Evolutionary conservation across 495 filamentous ascomycete genomes (phyloP), one percentile per base, ranked within the genome.

Genomic region (Massariosphaeria phaeospora): DNA sequence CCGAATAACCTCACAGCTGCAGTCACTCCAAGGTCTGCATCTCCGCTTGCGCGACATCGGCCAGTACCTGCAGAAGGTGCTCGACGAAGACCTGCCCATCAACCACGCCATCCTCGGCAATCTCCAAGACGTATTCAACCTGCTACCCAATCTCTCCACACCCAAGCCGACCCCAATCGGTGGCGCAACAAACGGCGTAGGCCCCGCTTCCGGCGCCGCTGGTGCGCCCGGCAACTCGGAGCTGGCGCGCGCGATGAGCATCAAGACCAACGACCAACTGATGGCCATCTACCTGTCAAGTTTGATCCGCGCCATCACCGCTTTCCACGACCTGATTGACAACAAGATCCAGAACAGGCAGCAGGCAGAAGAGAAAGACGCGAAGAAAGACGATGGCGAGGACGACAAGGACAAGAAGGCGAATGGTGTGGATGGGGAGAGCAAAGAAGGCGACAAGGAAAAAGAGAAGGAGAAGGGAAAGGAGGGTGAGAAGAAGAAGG

Each of bases 331-430:
- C 71, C 74, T 98, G 58, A 98, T 98, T 64, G 93, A 98, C 77
- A 98, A 98, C 74, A 98, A 98, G 84, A 95, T 97, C 56, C 93
- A 97, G 75, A 98, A 98, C 74, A 75, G 91, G 63, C 91, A 96
- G 73, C 88, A 91, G 68, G 89, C 94, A 71, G 93, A 96, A 67
- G 93, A 98, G 69, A 89, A 86, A 71, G 89, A 96, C 61, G 80
- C 79, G 48, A 86, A 85, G 78, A 84, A 86, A 70, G 83, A 86
- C 42, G 85, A 88, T 57, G 71, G 75, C 54, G 70, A 68, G 31
- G 84, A 84, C 67, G 70, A 73, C 36, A 76, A 80, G 61, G 77
- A 82, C 54, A 75, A 73, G 30, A 74, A 77, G 48, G 67, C 69
- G 36, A 83, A 78, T 55, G 79, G 59, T 9, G 42, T 64, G 54